Conservation (phyloP, 2,329 filamentous ascomycete species). For the Sporothrix luriei region DNA sequence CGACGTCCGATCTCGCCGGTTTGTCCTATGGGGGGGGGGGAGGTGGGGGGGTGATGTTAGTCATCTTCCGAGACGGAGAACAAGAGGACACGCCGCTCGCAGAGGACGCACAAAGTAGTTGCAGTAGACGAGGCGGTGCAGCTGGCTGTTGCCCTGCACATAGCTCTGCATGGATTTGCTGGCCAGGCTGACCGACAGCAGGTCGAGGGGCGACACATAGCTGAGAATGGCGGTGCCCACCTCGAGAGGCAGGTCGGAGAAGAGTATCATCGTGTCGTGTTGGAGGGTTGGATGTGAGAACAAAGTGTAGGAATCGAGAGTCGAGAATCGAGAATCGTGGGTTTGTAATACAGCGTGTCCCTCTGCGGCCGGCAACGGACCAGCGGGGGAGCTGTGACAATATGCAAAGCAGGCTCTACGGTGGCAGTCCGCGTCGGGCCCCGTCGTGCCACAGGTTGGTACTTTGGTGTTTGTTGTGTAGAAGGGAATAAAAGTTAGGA, state of each 20-base stretch:
- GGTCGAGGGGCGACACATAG: slow-evolving; percentile 59
- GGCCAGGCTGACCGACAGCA: slow-evolving; percentile 55
- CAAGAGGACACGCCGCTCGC: too few species aligned
- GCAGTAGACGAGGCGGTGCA: slow-evolving; percentile 65
- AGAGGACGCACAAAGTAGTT: slow-evolving; percentile 33
- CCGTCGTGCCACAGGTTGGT: too few species aligned
- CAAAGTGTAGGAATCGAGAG: background rate
- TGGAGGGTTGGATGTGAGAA: background rate
- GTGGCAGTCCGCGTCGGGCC: background rate
- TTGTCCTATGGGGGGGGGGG: background rate
- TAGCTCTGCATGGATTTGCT: slow-evolving; percentile 58
- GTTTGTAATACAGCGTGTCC: background rate
- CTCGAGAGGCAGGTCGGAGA: slow-evolving; percentile 61
- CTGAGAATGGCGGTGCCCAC: slow-evolving; percentile 64
- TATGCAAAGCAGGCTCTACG: background rate
- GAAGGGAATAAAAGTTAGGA: background rate
- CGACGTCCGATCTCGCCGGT: background rate
- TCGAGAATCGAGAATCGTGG: background rate
- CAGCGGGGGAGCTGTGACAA: background rate
- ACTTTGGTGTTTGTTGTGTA: background rate
- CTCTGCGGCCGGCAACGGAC: background rate
- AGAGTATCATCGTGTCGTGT: slow-evolving; percentile 39
- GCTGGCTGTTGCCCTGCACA: slow-evolving; percentile 58
- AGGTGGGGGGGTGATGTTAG: too few species aligned
- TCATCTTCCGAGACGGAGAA: too few species aligned